Evolutionary conservation across 78 protist species (phyloP).

Genomic region (Bigelowiella natans): DNA sequence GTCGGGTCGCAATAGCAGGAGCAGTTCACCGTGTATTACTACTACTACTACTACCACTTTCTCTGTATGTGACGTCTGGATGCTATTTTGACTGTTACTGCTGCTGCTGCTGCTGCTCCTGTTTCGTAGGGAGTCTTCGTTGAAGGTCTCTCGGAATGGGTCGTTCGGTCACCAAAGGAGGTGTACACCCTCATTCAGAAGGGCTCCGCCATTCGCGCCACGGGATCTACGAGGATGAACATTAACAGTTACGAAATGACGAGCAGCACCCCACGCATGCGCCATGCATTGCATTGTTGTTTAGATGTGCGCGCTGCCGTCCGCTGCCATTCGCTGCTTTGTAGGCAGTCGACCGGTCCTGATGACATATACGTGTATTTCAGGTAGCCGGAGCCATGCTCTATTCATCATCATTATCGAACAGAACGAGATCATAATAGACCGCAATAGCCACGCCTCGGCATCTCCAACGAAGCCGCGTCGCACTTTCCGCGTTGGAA

Average conservation of each 20-base stretch:
- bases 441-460: not conserved
- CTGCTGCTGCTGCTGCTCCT: too few relatives aligned
- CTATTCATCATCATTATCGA: slow-evolving; percentile 48
- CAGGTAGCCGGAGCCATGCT: slow-evolving; percentile 60
- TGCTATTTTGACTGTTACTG: too few relatives aligned
- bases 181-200: slow-evolving; percentile 41
- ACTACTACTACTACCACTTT: not conserved
- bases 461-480: not conserved
- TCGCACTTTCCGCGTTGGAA: slow-evolving; percentile 35
- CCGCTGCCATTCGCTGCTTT: too few relatives aligned
- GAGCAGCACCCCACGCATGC: too few relatives aligned
- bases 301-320: too few relatives aligned
- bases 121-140: slow-evolving; percentile 49
- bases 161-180: slow-evolving; percentile 51
- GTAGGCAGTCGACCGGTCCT: too few relatives aligned
- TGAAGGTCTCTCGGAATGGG: slow-evolving; percentile 60
- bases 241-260: slow-evolving; percentile 29
- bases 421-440: slow-evolving; percentile 15
- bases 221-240: slow-evolving; percentile 55
- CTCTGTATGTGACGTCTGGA: too few relatives aligned
- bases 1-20: not conserved
- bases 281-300: too few relatives aligned
- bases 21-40: not conserved
- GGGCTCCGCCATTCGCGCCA: slow-evolving; percentile 49
- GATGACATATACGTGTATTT: too few relatives aligned